Conservation (phyloP, 1,139 yeast species). For the Magnusiomyces starmeri region DNA sequence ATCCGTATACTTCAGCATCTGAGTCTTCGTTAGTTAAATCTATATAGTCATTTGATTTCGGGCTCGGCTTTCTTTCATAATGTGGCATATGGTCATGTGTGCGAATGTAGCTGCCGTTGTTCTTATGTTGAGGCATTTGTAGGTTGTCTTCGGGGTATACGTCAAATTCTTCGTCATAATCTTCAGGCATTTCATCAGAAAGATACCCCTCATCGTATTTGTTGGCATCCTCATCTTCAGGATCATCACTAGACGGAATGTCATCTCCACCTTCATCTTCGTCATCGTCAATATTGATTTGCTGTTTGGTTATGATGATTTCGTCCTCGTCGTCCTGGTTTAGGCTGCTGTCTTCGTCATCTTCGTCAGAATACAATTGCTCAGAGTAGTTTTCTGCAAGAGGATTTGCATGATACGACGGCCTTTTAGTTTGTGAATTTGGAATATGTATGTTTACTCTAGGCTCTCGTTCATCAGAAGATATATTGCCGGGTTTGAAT, state of each 20-base stretch:
- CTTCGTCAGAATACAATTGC: not conserved
- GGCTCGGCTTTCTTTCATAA: too few species aligned
- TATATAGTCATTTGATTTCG: not conserved
- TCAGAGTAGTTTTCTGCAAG: not conserved
- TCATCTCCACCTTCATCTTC: not conserved
- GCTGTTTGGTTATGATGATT: not conserved
- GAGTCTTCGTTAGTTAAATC: conserved; percentile 2
- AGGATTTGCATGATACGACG: too few species aligned
- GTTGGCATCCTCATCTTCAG: not conserved
- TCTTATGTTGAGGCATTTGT: not conserved
- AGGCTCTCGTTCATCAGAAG: too few species aligned
- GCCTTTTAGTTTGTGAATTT: too few species aligned
- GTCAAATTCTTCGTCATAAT: not conserved
- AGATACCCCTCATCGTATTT: not conserved
- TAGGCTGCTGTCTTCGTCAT: not conserved
- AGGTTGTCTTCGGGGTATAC: not conserved
- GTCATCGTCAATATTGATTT: not conserved
- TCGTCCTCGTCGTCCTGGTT: not conserved
- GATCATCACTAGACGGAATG: not conserved
- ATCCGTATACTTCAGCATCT: too few species aligned
- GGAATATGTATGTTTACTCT: not conserved
- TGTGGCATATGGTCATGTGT: too few species aligned
- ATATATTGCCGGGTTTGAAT: too few species aligned
- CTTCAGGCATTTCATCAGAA: not conserved
- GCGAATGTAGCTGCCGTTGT: too few species aligned